A percentile compares a stretch with the other conserved stretches of the same genome.
Conservation (phyloP, 1,139 yeast species). For the Yamadazyma dushanensis region DNA sequence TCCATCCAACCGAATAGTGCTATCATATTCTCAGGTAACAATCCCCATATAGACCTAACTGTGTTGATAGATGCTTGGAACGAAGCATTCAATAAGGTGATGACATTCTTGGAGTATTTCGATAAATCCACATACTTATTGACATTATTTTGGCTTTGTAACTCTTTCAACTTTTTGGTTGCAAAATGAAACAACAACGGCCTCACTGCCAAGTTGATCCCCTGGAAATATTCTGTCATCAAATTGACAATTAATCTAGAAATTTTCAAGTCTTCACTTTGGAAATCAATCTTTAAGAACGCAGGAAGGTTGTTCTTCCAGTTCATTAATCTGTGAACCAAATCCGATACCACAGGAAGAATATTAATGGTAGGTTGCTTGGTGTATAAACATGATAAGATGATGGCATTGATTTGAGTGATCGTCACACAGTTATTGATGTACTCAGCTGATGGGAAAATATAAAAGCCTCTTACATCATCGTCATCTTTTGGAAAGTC, state of each 20-base stretch:
- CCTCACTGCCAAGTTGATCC: slow-evolving; percentile 78
- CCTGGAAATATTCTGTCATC: slow-evolving; percentile 85
- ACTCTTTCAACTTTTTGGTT: slow-evolving; percentile 59
- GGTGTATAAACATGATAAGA: slow-evolving; percentile 70
- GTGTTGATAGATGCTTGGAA: slow-evolving; percentile 84
- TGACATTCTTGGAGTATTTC: slow-evolving; percentile 64
- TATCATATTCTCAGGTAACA: slow-evolving; percentile 73
- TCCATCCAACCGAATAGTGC: slow-evolving; percentile 90
- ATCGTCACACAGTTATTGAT: slow-evolving; percentile 78
- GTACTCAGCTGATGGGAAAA: slow-evolving; percentile 79
- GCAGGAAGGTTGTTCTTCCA: slow-evolving; percentile 73
- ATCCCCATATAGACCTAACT: slow-evolving; percentile 69
- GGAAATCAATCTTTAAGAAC: slow-evolving; percentile 64
- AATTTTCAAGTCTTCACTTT: slow-evolving; percentile 53
- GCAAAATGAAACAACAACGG: slow-evolving; percentile 82
- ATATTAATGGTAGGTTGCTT: slow-evolving; percentile 75
- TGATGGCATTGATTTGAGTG: slow-evolving; percentile 77
- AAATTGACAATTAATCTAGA: slow-evolving; percentile 72
- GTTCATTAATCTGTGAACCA: slow-evolving; percentile 65
- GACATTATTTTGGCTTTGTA: slow-evolving; percentile 39
- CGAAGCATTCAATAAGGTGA: slow-evolving; percentile 73
- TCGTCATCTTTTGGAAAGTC: slow-evolving; percentile 57
- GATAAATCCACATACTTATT: slow-evolving; percentile 67
- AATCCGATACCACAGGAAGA: slow-evolving; percentile 68
- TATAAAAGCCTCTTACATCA: slow-evolving; percentile 54